Evolutionary conservation across 225 moss, liverwort and hornwort genomes (phyloP), one percentile per base, ranked within the genome.

Genomic region (Pseudisothecium myosuroides): DNA sequence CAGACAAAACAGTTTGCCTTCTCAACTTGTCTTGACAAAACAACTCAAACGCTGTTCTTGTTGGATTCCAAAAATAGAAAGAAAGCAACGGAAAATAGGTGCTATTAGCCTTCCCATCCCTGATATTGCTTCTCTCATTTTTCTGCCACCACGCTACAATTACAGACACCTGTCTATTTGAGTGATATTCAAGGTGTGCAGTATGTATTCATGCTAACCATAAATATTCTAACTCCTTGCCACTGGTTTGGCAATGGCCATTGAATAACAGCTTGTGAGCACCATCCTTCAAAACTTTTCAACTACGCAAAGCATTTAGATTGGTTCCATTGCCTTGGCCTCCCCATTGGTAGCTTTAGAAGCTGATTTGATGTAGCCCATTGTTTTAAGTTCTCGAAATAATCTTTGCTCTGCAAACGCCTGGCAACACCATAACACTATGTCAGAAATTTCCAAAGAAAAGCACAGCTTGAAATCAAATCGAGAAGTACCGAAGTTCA

Each of bases 371-470:
- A 97, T 93, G 85, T 97, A 96, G 49, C 96, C 96, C 88, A 96
- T 88, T 16, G 86, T 61, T 90, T 86, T 95, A 34, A 98, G 92
- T 81, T 97, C 97, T 91, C 92, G 98, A 82, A 98, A 93, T 76
- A 98, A 91, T 85, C 98, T 95, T 91, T 91, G 91, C 91, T 98
- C 98, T 64, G 98, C 97, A 91, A 95, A 97, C 22, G 96, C 94
- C 97, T 98, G 90, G 37, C 54, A 87, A 81, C 15, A 85, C 45
- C 56, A 76, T 1, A 73, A 37, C 49, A 36, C 27, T n/a, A 32
- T 5, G 66, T 89, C 77, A 87, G 32, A 86, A 78, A 56, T 29
- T 41, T 68, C 17, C 43, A n/a, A 29, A 28, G 8, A 58, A 36
- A 82, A 66, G 3, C 17, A 72, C 23, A 39, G 24, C 58, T 85